Conservation (phyloP, 352 stramenopile genomes). For the Phytophthora citricola region DNA sequence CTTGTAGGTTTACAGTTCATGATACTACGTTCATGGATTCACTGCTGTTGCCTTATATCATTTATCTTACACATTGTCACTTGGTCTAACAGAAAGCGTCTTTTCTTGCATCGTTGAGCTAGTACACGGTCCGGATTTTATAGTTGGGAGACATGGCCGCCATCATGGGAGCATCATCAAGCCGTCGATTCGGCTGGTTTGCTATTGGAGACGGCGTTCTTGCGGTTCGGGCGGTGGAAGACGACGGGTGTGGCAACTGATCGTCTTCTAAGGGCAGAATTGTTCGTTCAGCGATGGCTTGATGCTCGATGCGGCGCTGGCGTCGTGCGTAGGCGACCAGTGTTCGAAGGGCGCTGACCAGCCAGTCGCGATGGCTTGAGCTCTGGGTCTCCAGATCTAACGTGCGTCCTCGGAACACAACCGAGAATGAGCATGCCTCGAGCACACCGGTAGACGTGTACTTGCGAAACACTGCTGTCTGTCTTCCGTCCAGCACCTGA, state of each 20-base stretch:
- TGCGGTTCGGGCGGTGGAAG: conserved; percentile 1
- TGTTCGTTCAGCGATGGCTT: conserved; percentile 72
- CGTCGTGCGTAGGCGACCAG: conserved; percentile 76
- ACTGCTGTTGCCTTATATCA: conserved; percentile 15
- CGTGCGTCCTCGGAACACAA: conserved; percentile 79
- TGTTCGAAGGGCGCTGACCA: conserved; percentile 78
- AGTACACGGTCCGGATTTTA: conserved; percentile 47
- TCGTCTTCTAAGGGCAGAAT: conserved; percentile 56
- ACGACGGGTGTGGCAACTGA: conserved; percentile 2
- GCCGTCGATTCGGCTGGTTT: conserved; percentile 9
- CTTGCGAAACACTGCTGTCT: conserved; percentile 84
- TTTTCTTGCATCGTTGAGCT: conserved; percentile 7
- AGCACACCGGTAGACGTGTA: conserved; percentile 53
- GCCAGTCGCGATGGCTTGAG: conserved; percentile 80
- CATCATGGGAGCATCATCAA: conserved; percentile 19
- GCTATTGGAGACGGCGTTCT: conserved; percentile 7
- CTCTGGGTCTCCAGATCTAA: conserved; percentile 85
- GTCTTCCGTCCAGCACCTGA: conserved; percentile 70
- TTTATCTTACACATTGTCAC: conserved; percentile 29
- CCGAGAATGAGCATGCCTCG: conserved; percentile 69
- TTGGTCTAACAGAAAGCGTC: no score
- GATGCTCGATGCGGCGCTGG: conserved; percentile 75
- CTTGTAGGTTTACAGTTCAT: conserved; percentile 14
- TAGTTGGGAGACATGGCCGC: conserved; percentile 31
- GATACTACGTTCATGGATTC: conserved; percentile 17